phyloP scores from a whole-genome alignment of 805 yeast species.

The Hanseniaspora meyeri region DNA sequence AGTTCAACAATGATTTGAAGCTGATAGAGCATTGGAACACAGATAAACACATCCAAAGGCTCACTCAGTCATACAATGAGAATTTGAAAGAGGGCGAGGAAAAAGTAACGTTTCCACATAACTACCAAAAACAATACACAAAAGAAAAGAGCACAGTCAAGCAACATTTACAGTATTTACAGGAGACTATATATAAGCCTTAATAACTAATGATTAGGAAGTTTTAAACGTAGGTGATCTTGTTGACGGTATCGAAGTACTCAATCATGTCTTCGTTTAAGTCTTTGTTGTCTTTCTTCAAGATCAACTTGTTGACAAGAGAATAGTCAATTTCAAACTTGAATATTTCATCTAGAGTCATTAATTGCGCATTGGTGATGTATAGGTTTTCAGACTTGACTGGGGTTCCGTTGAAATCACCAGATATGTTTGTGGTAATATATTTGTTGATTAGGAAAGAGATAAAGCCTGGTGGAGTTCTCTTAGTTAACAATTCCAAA shows the following conservation, averaged over 20 bases:
- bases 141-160: neutral
- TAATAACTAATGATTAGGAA: neutral
- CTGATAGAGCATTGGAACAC: constrained; percentile 75
- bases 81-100: constrained; percentile 2
- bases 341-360: constrained; percentile 46
- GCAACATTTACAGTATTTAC: constrained; percentile 8
- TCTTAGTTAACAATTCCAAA: constrained; percentile 16
- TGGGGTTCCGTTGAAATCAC: constrained; percentile 18
- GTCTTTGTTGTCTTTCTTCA: constrained; percentile 19
- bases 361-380: constrained; percentile 11
- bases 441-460: constrained; percentile 26
- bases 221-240: constrained; percentile 26
- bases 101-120: constrained; percentile 11
- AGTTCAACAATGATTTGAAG: constrained; percentile 72
- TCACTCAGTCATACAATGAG: constrained; percentile 2
- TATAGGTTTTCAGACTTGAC: constrained; percentile 37
- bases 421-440: constrained; percentile 16
- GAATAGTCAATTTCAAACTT: constrained; percentile 62
- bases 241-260: constrained; percentile 57
- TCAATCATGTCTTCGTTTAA: constrained; percentile 36
- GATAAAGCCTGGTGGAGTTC: constrained; percentile 29
- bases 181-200: neutral
- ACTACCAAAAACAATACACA: constrained; percentile 22
- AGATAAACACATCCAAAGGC: constrained; percentile 38
- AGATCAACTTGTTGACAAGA: constrained; percentile 29